Evolutionary conservation across 2,329 filamentous ascomycete species (phyloP).

Genomic region (Ceratocystis lukuohia): DNA sequence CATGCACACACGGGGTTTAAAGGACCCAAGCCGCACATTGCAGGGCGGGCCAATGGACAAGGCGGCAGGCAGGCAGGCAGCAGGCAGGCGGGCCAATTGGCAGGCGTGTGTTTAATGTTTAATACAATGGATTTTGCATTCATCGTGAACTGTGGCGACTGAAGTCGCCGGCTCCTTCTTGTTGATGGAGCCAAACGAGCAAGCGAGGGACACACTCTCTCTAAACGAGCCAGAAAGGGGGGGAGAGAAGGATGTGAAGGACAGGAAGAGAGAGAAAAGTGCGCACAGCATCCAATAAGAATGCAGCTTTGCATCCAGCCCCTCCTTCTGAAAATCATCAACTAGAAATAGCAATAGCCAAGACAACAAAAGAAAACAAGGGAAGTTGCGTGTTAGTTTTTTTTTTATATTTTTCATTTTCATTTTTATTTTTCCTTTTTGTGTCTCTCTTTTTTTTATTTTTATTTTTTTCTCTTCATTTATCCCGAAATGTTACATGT

Average conservation of each 20-base stretch:
- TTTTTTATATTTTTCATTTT: too few species aligned
- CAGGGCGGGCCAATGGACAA: background rate
- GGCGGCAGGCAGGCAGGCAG: too few species aligned
- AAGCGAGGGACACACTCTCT: too few species aligned
- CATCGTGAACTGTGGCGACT: too few species aligned
- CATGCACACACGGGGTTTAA: background rate
- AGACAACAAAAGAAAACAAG: background rate
- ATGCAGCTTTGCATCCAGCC: background rate
- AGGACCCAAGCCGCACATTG: background rate
- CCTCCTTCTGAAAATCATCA: background rate
- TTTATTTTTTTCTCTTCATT: background rate
- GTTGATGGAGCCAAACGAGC: too few species aligned
- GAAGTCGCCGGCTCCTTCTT: too few species aligned
- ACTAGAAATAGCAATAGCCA: background rate
- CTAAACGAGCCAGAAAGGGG: too few species aligned
- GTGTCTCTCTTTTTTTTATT: background rate
- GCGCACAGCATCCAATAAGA: background rate
- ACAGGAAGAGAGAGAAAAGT: background rate
- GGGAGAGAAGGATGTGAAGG: background rate
- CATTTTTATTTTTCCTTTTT: background rate
- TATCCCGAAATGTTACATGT: background rate
- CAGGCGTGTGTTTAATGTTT: too few species aligned
- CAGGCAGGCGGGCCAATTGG: too few species aligned
- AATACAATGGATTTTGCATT: too few species aligned
- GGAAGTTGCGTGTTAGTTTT: background rate